A percentile compares a stretch with the other conserved stretches of the same genome.
These are phyloP conservation scores for Russula earlei DNA, from an alignment of 768 basidiomycete species.

Conservation along the genomic window DNA sequence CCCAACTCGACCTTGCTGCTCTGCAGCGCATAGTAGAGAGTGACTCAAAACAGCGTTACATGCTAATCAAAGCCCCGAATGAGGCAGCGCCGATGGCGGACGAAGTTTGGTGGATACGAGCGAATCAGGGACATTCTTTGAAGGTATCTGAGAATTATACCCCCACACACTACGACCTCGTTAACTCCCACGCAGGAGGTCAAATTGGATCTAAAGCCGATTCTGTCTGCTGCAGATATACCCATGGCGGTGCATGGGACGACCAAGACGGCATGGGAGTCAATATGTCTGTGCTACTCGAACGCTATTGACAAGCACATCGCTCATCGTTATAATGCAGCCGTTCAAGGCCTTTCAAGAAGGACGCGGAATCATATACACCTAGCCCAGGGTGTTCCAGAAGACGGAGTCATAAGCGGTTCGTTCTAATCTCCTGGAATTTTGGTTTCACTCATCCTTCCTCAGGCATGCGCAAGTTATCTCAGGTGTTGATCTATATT, in stretches of 20 bases:
- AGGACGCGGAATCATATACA: conserved; percentile 93
- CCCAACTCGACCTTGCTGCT: conserved; percentile 38
- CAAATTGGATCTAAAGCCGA: conserved; percentile 54
- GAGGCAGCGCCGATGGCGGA: conserved; percentile 25
- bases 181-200: conserved; percentile 40
- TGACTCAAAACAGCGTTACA: conserved; percentile 61
- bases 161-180: background rate
- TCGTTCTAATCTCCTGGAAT: conserved; percentile 21
- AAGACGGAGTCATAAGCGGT: conserved; percentile 70
- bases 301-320: background rate
- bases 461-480: conserved; percentile 71
- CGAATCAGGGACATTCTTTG: conserved; percentile 86
- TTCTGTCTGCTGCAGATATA: conserved; percentile 50
- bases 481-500: conserved; percentile 76
- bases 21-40: conserved; percentile 55
- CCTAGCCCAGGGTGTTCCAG: conserved; percentile 68
- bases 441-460: background rate
- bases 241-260: conserved; percentile 85
- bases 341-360: conserved; percentile 59
- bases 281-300: conserved; percentile 42
- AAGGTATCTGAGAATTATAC: conserved; percentile 36
- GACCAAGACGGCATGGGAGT: conserved; percentile 53
- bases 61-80: conserved; percentile 39
- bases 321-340: conserved; percentile 30
- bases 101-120: conserved; percentile 75